Conservation (phyloP, 768 basidiomycete genomes). For the Paxillus ammoniavirescens region DNA sequence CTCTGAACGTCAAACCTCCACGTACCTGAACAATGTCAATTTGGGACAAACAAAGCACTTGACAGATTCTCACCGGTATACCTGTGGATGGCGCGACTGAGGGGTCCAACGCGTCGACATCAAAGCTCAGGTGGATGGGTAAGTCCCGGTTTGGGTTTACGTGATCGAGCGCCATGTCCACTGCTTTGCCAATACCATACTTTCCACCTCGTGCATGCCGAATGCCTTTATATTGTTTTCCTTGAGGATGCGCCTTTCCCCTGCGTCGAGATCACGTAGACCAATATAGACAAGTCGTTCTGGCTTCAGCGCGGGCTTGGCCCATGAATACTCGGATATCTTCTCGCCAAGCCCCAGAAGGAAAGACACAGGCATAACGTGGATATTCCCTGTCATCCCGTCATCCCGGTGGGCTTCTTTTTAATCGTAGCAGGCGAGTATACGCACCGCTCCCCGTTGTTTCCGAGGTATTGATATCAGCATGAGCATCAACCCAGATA, state of each 20-base stretch:
- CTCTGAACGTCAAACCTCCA: conserved; percentile 93
- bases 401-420: background rate
- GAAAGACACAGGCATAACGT: conserved; percentile 98
- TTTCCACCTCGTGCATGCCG: conserved; percentile 90
- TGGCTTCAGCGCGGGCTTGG: conserved; percentile 64
- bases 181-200: conserved; percentile 90
- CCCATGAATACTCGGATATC: conserved; percentile 50
- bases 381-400: conserved; percentile 73
- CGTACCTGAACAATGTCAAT: conserved; percentile 54
- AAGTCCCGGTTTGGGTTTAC: conserved; percentile 81
- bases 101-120: conserved; percentile 94
- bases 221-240: conserved; percentile 82
- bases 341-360: conserved; percentile 52
- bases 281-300: conserved; percentile 94
- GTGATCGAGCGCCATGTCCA: conserved; percentile 94
- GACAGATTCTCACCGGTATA: conserved; percentile 61
- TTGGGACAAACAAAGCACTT: background rate
- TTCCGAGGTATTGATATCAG: conserved; percentile 91
- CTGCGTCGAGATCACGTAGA: conserved; percentile 86
- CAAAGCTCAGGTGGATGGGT: conserved; percentile 95
- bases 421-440: background rate
- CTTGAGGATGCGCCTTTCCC: conserved; percentile 84
- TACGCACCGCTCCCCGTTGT: conserved; percentile 70
- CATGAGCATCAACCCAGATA: conserved; percentile 96
- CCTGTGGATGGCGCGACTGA: conserved; percentile 95